phyloP scores from a whole-genome alignment of 2,329 filamentous ascomycete species.

The Fusarium proliferatum region DNA sequence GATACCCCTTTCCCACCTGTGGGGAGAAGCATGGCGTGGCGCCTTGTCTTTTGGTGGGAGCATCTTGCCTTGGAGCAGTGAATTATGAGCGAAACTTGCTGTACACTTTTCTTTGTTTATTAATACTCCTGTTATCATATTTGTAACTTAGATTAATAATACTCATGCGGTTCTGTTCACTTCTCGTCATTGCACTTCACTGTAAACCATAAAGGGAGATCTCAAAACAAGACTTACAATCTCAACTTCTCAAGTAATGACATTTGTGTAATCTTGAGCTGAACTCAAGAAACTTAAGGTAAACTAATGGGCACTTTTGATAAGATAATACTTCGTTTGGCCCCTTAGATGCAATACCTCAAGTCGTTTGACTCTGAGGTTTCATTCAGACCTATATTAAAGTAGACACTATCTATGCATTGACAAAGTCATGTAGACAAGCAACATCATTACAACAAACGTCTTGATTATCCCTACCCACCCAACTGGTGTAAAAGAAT shows the following conservation, averaged over 20 bases:
- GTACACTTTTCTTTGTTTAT: conserved; percentile 18
- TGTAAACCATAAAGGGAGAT: background rate
- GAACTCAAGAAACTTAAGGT: background rate
- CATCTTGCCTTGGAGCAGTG: conserved; percentile 40
- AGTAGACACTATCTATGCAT: conserved; percentile 13
- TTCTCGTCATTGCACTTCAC: background rate
- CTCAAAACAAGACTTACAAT: background rate
- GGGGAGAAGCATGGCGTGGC: conserved; percentile 38
- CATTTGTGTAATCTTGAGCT: background rate
- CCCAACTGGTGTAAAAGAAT: conserved; percentile 7
- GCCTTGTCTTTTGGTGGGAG: conserved; percentile 32
- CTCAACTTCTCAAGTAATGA: background rate
- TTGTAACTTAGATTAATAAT: conserved; percentile 30
- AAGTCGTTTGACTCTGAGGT: background rate
- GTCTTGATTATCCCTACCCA: conserved; percentile 9
- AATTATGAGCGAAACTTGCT: conserved; percentile 2
- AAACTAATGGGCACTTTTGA: background rate
- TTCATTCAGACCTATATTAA: conserved; percentile 23
- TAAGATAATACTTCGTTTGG: background rate
- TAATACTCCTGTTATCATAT: conserved; percentile 19
- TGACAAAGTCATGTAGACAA: conserved; percentile 20
- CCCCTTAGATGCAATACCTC: background rate
- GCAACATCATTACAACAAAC: conserved; percentile 36
- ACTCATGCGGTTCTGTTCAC: background rate
- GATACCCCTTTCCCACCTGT: conserved; percentile 41